phyloP scores from a whole-genome alignment of 352 stramenopile genomes.

The Globisporangium radiosum region DNA sequence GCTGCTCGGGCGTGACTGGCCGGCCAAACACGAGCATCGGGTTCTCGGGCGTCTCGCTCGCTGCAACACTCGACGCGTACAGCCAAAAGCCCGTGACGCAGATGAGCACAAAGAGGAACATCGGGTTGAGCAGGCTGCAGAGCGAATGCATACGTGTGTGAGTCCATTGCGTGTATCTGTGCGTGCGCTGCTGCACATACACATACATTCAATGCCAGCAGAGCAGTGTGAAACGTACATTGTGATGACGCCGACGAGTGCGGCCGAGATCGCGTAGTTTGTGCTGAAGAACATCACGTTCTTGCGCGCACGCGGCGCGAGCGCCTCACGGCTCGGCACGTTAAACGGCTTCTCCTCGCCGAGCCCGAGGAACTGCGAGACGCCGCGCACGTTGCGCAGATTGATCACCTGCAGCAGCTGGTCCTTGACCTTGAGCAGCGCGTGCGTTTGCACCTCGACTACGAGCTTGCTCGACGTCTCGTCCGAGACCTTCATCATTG shows the following conservation, averaged over 20 bases:
- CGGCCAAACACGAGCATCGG: constrained; percentile 69
- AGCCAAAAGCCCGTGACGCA: constrained; percentile 77
- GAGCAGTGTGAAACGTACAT: constrained; percentile 36
- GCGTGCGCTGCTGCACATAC: background rate
- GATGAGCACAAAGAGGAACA: constrained; percentile 86
- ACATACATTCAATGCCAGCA: background rate
- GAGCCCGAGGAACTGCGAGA: constrained; percentile 78
- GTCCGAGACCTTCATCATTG: constrained; percentile 54
- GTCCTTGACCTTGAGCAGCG: constrained; percentile 58
- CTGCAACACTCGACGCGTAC: constrained; percentile 64
- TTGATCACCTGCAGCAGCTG: constrained; percentile 61
- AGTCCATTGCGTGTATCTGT: background rate
- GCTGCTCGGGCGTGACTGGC: constrained; percentile 64
- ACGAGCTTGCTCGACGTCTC: constrained; percentile 42
- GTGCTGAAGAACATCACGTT: constrained; percentile 81
- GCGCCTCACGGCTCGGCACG: constrained; percentile 53
- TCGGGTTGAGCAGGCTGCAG: constrained; percentile 67
- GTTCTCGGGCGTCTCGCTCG: constrained; percentile 64
- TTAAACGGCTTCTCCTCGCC: constrained; percentile 86
- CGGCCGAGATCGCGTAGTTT: constrained; percentile 77
- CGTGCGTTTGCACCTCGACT: constrained; percentile 56
- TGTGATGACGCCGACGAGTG: constrained; percentile 71
- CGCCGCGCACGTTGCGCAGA: constrained; percentile 70
- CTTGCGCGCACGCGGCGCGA: constrained; percentile 59
- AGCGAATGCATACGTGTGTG: too few relatives aligned